Base-by-base conservation (phyloP, 345 rosid species). In the Ceriops decandra region DNA sequence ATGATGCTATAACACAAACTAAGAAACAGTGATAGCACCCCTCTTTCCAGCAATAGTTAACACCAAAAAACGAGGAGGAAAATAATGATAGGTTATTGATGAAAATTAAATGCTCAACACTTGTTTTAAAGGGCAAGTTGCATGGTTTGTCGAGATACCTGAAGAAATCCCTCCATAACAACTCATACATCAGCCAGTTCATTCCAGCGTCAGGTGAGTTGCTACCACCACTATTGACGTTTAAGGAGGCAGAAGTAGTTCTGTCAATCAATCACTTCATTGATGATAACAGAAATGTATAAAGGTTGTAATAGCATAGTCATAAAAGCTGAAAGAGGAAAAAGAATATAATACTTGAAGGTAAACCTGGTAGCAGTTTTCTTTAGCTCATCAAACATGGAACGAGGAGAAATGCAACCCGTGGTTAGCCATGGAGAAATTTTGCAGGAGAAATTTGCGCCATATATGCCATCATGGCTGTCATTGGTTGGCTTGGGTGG, bases 111-210 rank as follows among this genome's bases (percentile, higher is more conserved):
- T 3, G 17, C 49, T 42, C 49, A 42, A 56, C 30, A 3, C 6
- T 21, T 24, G 30, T 22, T 24, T 21, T 27, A 56, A 56, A 24
- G 5, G n/a, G 2, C 17, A 33, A 9, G 5, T 65, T 24, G 28
- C 8, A 65, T 36, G 68, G 54, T 26, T 60, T n/a, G 16, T 20
- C 21, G 51, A 58, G 66, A 61, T 79, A 92, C 98, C 98, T 88
- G 84, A 90, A 92, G 85, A 92, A 92, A 88, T 92, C 98, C 88
- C 98, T 88, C 98, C 98, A 92, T 75, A 90, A 51, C 84, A 90
- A 80, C 80, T 92, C 95, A 68, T 78, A 88, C 87, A 85, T 81
- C 82, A 90, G 79, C 96, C 96, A 90, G 83, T 84, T 86, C 69
- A 79, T 77, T 76, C 89, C 92, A 2, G 86, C 73, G 66, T 81